Evolutionary conservation across 2,329 filamentous ascomycete species (phyloP).

Genomic region (Colletotrichum costaricense): DNA sequence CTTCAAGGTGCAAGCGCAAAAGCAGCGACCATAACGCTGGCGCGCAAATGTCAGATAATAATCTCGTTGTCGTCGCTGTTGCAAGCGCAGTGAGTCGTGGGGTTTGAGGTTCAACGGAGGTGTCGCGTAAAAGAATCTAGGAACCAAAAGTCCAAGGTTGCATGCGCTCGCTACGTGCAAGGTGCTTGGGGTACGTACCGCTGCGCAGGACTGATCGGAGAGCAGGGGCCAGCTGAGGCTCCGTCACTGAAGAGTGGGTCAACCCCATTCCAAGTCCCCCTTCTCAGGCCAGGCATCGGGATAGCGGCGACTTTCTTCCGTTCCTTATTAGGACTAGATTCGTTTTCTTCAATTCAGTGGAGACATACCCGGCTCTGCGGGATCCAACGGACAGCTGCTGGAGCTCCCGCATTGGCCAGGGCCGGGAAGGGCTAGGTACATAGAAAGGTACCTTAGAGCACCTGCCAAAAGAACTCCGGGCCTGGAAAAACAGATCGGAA

Average conservation of each 20-base stretch:
- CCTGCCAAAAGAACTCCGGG: background rate
- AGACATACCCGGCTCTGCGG: background rate
- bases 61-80: background rate
- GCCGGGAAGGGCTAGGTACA: too few relatives aligned
- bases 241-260: background rate
- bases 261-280: too few relatives aligned
- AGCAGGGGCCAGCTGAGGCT: slow-evolving; percentile 17
- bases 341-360: background rate
- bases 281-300: background rate
- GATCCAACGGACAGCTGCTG: background rate
- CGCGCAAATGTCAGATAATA: background rate
- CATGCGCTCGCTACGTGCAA: background rate
- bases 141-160: background rate
- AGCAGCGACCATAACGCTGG: slow-evolving; percentile 25
- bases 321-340: background rate
- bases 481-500: slow-evolving; percentile 38
- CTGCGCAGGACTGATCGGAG: background rate
- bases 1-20: background rate
- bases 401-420: slow-evolving; percentile 18
- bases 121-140: slow-evolving; percentile 32
- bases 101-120: background rate
- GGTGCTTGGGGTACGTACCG: slow-evolving; percentile 22
- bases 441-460: too few relatives aligned
- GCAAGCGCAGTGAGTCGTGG: background rate
- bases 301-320: background rate